Evolutionary conservation across 495 filamentous ascomycete genomes (phyloP).

Genomic region (Ramalina intermedia): DNA sequence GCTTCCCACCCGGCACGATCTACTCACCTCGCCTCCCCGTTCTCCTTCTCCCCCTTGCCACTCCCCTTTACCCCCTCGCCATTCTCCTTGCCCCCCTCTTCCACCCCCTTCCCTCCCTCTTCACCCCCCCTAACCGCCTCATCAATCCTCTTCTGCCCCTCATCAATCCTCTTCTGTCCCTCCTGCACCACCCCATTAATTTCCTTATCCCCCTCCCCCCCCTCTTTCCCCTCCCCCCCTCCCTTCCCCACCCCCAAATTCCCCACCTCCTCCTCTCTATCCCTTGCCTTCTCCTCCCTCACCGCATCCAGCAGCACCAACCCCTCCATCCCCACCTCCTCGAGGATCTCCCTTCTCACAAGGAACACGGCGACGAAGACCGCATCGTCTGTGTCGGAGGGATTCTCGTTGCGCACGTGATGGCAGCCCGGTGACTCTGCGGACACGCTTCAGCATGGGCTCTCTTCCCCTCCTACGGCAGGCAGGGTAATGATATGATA

Average conservation of each 20-base stretch:
- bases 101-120: no score
- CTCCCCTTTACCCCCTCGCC: no score
- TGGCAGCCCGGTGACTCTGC: slow-evolving; percentile 30
- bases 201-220: neutral
- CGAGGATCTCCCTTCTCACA: neutral
- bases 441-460: no score
- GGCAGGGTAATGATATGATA: no score
- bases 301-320: neutral
- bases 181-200: neutral
- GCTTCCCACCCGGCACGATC: no score
- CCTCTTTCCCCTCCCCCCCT: neutral
- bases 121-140: no score
- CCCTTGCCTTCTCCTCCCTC: neutral
- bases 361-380: neutral
- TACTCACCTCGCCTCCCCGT: no score
- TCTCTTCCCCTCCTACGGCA: no score
- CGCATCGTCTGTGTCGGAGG: slow-evolving; percentile 11
- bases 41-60: no score
- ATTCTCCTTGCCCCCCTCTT: neutral
- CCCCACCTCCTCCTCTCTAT: neutral
- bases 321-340: neutral
- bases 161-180: no score
- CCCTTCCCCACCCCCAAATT: neutral
- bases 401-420: slow-evolving; percentile 28
- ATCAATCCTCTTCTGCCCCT: no score